Conservation (phyloP, 306 rosid species). For the Astragalus membranaceus region DNA sequence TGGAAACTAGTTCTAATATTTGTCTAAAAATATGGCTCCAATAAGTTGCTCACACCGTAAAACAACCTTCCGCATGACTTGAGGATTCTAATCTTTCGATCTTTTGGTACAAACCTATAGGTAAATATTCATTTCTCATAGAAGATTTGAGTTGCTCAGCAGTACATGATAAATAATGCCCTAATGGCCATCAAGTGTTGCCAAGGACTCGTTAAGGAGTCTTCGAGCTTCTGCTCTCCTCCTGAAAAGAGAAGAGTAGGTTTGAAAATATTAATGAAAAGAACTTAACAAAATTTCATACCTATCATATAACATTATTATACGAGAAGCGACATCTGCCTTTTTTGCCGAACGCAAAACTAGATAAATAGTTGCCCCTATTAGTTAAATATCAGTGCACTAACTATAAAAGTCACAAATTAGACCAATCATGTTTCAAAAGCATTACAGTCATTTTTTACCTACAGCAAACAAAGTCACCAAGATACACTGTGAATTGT, state of each 20-base stretch:
- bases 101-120: not conserved
- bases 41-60: not conserved
- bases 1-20: not conserved
- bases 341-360: not conserved
- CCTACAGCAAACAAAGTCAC: not conserved
- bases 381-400: not conserved
- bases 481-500: not conserved
- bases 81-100: not conserved
- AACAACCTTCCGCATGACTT: not conserved
- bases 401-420: not conserved
- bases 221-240: conserved; percentile 83
- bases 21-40: no score
- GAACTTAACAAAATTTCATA: not conserved
- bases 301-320: not conserved
- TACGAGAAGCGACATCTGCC: not conserved
- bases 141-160: not conserved
- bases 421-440: not conserved
- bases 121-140: not conserved
- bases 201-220: conserved; percentile 73
- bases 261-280: not conserved
- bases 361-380: not conserved
- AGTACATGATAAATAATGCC: not conserved
- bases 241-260: conserved; percentile 28
- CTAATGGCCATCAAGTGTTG: conserved; percentile 52
- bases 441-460: not conserved